phyloP scores from a whole-genome alignment of 2,329 filamentous ascomycete genomes.

The Aspergillus awamori region DNA sequence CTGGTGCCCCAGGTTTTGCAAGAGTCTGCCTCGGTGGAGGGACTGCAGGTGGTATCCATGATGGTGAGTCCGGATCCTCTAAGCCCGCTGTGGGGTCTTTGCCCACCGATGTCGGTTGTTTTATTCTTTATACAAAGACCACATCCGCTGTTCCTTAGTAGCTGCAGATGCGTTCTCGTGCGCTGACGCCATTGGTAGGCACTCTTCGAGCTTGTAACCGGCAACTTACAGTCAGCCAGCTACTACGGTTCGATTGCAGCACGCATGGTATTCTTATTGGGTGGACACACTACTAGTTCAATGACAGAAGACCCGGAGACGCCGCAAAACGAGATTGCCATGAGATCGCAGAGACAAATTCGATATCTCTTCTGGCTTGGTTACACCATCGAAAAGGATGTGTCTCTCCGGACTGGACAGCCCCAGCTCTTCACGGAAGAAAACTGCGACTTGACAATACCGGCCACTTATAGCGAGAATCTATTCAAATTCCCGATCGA shows the following conservation, averaged over 20 bases:
- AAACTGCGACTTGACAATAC: slow-evolving; percentile 57
- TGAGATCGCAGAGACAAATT: slow-evolving; percentile 31
- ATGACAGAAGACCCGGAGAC: slow-evolving; percentile 28
- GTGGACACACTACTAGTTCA: slow-evolving; percentile 44
- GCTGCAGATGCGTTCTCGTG: background rate
- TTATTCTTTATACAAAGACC: background rate
- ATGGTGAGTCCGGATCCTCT: slow-evolving; percentile 45
- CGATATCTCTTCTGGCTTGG: slow-evolving; percentile 58
- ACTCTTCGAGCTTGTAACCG: slow-evolving; percentile 50
- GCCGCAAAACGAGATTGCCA: slow-evolving; percentile 15
- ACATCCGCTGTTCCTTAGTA: background rate
- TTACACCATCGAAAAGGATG: slow-evolving; percentile 60
- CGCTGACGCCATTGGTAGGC: slow-evolving; percentile 29
- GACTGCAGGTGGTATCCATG: slow-evolving; percentile 52
- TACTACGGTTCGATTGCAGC: slow-evolving; percentile 52
- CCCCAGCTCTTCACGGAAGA: slow-evolving; percentile 56
- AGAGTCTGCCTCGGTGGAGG: slow-evolving; percentile 46
- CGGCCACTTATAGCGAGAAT: slow-evolving; percentile 44
- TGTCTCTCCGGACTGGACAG: slow-evolving; percentile 56
- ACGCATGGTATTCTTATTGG: slow-evolving; percentile 54
- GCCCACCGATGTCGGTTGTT: background rate
- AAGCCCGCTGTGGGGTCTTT: too few species aligned
- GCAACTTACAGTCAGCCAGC: slow-evolving; percentile 51
- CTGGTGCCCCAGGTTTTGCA: slow-evolving; percentile 50
- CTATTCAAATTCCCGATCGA: slow-evolving; percentile 26